Base-by-base conservation (phyloP, 495 filamentous ascomycete genomes). In the Penicillium roqueforti region DNA sequence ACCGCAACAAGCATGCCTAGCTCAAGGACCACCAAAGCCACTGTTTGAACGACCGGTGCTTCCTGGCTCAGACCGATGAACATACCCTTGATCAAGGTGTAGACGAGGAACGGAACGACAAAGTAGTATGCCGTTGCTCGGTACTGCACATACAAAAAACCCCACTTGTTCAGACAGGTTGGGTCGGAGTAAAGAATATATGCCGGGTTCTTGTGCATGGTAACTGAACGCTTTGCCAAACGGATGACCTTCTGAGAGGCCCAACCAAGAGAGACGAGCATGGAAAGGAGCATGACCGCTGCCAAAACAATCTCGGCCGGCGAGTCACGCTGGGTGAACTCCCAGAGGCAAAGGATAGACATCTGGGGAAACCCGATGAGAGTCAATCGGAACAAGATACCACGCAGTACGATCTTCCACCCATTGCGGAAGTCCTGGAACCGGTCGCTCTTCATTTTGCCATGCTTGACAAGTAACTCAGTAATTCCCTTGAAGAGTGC, bases 131-230 rank as follows among this genome's bases (percentile, higher is more conserved):
- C 89, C 1, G 92, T 92, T 19, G 93, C 92, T 52, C 92, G 87
- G 77, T 96, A 97, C 68, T 97, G 93, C 51, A 98, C 89, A 67
- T 98, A 98, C 26, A 98, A 75, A 75, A 97, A 98, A 14, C 93
- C 93, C 93, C 93, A 97, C 75, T 96, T 95, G 83, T 98, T 97
- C 54, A 98, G 75, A 31, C 88, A 84, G 45, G 87, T 80, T 9
- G 91, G 90, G 63, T 98, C 93, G 7, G 93, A 96, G 76, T 95
- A 98, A 34, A 98, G 82, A 60, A 97, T 96, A 64, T 97, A 97
- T 42, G 91, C 92, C 10, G 93, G 92, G 68, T 97, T 98, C 66
- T 90, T 90, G 80, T 98, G 92, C 81, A 96, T 88, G 10, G 81
- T 71, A 51, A 96, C 84, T 5, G 92, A 96, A 50, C 90, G 87